phyloP scores from a whole-genome alignment of 2,329 filamentous ascomycete species.

The Emmonsiellopsis sp. region DNA sequence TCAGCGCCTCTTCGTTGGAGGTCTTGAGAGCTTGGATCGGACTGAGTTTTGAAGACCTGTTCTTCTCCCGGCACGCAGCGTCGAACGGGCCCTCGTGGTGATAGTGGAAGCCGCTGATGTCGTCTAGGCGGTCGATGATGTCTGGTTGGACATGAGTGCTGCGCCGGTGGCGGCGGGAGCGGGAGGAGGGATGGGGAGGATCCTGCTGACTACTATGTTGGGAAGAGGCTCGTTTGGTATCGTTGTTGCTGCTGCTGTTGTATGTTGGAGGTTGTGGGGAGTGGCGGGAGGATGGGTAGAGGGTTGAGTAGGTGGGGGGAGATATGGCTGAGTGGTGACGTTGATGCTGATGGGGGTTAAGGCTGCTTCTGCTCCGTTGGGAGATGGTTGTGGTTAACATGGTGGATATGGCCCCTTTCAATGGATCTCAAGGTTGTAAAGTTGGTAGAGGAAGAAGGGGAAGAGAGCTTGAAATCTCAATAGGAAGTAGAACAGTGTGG shows the following conservation, averaged over 20 bases:
- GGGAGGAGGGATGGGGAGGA: conserved; percentile 8
- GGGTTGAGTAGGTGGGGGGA: background rate
- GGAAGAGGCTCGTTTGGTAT: too few species aligned
- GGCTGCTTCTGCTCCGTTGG: background rate
- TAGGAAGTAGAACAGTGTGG: too few species aligned
- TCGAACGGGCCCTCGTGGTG: conserved; percentile 91
- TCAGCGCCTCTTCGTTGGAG: conserved; percentile 66
- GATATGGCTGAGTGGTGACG: background rate
- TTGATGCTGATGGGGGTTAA: background rate
- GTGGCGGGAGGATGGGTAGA: background rate
- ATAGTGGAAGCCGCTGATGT: conserved; percentile 54
- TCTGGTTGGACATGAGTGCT: conserved; percentile 51
- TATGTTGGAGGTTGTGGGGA: too few species aligned
- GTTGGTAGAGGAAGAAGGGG: too few species aligned
- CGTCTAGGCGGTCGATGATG: conserved; percentile 70
- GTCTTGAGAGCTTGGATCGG: conserved; percentile 68
- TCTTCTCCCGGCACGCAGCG: conserved; percentile 65
- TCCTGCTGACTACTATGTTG: too few species aligned
- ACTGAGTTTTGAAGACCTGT: conserved; percentile 44
- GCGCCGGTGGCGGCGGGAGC: conserved; percentile 9
- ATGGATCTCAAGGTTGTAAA: too few species aligned
- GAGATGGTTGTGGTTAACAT: background rate
- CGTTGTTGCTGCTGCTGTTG: too few species aligned
- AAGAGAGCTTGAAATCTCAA: too few species aligned
- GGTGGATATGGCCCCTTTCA: too few species aligned